A percentile compares a stretch with the other conserved stretches of the same genome.
phyloP scores from a whole-genome alignment of 768 basidiomycete genomes.

The Xerocomellus chrysenteron region DNA sequence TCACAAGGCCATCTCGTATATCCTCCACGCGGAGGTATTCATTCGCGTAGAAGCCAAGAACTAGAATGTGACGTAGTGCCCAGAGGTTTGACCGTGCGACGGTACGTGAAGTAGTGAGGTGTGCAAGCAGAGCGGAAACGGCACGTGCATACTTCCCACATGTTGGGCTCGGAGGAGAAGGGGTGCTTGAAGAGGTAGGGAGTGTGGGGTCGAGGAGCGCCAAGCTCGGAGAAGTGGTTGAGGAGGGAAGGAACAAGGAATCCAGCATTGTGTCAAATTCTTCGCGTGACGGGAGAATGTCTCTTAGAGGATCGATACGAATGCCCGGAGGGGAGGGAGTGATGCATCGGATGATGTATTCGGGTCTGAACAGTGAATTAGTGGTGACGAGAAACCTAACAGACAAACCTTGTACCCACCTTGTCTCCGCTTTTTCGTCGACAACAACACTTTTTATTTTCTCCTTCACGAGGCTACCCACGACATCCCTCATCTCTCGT shows the following conservation, averaged over 20 bases:
- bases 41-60: conserved; percentile 58
- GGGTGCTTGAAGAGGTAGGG: conserved; percentile 39
- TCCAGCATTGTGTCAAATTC: conserved; percentile 49
- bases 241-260: conserved; percentile 40
- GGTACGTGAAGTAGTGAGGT: conserved; percentile 59
- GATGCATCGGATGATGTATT: conserved; percentile 43
- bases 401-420: conserved; percentile 26
- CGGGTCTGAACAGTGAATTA: conserved; percentile 37
- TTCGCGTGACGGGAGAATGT: conserved; percentile 50
- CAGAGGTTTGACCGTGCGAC: conserved; percentile 57
- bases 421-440: conserved; percentile 33
- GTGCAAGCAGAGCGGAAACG: conserved; percentile 52
- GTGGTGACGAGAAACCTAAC: background rate
- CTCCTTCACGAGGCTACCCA: conserved; percentile 39
- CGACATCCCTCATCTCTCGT: conserved; percentile 23
- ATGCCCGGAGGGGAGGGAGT: conserved; percentile 37
- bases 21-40: conserved; percentile 59
- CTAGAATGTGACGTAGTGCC: conserved; percentile 69
- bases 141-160: conserved; percentile 57
- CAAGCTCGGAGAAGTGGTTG: conserved; percentile 52
- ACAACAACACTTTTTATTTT: conserved; percentile 42
- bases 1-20: conserved; percentile 50
- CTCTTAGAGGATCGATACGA: conserved; percentile 40
- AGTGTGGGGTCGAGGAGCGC: conserved; percentile 61
- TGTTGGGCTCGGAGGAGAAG: conserved; percentile 3